These are phyloP conservation scores for Eleusine indica DNA, from an alignment of 176 grass and related monocot species.

Conservation along the genomic window DNA sequence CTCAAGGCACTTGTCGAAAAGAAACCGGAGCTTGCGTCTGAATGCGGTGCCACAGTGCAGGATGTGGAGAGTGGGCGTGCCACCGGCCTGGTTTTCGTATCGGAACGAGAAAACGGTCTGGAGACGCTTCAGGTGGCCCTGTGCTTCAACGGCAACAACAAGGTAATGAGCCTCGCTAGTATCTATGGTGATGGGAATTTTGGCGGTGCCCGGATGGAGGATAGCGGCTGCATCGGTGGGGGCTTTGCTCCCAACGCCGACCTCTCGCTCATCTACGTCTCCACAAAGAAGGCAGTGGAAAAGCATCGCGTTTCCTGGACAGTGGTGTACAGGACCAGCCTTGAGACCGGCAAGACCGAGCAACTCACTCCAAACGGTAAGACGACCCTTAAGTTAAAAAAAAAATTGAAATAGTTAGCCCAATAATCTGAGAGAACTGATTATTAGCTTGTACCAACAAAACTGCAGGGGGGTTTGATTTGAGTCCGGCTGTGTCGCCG, in stretches of 20 bases:
- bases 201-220: constrained; percentile 30
- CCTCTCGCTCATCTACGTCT: constrained; percentile 30
- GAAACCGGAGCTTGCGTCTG: background rate
- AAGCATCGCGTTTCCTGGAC: constrained; percentile 34
- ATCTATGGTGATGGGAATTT: constrained; percentile 25
- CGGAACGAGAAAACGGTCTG: constrained; percentile 31
- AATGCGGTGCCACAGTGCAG: background rate
- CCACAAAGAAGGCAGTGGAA: constrained; percentile 28
- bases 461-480: constrained; percentile 9
- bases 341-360: constrained; percentile 37
- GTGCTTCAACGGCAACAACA: background rate
- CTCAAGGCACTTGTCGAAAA: background rate
- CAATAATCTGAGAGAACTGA: background rate
- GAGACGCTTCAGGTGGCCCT: constrained; percentile 46
- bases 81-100: constrained; percentile 41
- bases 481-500: constrained; percentile 51
- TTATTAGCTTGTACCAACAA: too few species aligned
- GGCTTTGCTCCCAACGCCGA: background rate
- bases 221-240: constrained; percentile 44
- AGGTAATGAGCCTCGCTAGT: constrained; percentile 27
- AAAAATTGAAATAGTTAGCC: too few species aligned
- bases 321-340: constrained; percentile 40
- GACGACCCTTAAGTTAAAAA: too few species aligned
- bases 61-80: constrained; percentile 1
- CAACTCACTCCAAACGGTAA: constrained; percentile 37